Conservation (phyloP, 106 monocot species). For the Dendrobium catenatum region DNA sequence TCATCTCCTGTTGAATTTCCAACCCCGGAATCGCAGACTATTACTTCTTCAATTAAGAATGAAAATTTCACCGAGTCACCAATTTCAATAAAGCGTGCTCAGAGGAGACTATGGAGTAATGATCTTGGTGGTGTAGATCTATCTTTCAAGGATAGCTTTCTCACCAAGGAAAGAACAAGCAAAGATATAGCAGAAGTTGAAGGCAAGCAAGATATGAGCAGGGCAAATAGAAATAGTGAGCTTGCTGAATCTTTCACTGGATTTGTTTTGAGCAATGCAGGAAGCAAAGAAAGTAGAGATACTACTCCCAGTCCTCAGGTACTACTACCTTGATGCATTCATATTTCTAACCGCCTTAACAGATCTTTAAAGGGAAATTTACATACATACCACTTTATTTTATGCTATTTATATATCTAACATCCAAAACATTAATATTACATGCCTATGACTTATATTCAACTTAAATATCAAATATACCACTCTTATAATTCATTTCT, state of each 20-base stretch:
- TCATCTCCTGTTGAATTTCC: slow-evolving; percentile 21
- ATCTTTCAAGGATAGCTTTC: slow-evolving; percentile 76
- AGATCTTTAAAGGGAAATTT: too few relatives aligned
- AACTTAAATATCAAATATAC: too few relatives aligned
- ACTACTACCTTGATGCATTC: slow-evolving; percentile 12
- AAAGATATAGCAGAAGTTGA: slow-evolving; percentile 7
- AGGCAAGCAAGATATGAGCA: slow-evolving; percentile 7
- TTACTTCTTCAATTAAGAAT: slow-evolving; percentile 52
- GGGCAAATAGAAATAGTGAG: slow-evolving; percentile 12
- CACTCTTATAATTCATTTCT: too few relatives aligned
- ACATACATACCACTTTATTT: too few relatives aligned
- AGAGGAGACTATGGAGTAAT: slow-evolving; percentile 60
- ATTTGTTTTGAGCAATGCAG: slow-evolving; percentile 26
- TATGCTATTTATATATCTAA: too few relatives aligned
- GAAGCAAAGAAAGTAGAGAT: slow-evolving; percentile 8
- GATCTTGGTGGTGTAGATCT: slow-evolving; percentile 48
- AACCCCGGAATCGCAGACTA: slow-evolving; percentile 71
- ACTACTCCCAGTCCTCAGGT: slow-evolving; percentile 60
- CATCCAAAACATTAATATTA: too few relatives aligned
- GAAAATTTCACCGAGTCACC: slow-evolving; percentile 43
- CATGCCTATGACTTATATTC: too few relatives aligned
- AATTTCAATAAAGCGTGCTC: slow-evolving; percentile 36
- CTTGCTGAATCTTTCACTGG: slow-evolving; percentile 42
- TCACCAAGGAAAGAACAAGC: slow-evolving; percentile 22
- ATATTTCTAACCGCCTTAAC: background rate